Evolutionary conservation across 1,139 yeast genomes (phyloP).

Genomic region (Geotrichum histeridarum): DNA sequence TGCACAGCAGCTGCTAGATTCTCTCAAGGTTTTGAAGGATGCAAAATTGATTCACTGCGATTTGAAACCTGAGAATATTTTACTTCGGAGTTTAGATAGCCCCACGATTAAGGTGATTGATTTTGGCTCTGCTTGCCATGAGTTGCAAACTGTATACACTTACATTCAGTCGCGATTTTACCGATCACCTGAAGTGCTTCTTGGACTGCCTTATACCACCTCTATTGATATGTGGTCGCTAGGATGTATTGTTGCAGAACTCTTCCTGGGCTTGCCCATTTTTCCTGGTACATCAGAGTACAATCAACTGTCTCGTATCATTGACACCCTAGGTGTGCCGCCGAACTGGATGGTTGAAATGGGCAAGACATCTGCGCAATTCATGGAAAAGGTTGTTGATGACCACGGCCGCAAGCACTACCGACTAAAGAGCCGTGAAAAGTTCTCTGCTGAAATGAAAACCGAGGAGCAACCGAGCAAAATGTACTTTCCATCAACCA

Average conservation of each 20-base stretch:
- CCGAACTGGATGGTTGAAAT: slow-evolving; percentile 96
- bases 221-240: slow-evolving; percentile 98
- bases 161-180: slow-evolving; percentile 94
- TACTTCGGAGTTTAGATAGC: slow-evolving; percentile 73
- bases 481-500: slow-evolving; percentile 73
- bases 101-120: slow-evolving; percentile 92
- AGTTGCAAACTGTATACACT: slow-evolving; percentile 81
- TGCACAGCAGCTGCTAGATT: slow-evolving; percentile 73
- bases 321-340: slow-evolving; percentile 79
- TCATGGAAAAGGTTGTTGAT: slow-evolving; percentile 48
- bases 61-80: slow-evolving; percentile 89
- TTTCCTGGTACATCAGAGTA: slow-evolving; percentile 95
- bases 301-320: slow-evolving; percentile 79
- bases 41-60: slow-evolving; percentile 92
- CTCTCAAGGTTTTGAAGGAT: slow-evolving; percentile 72
- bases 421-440: slow-evolving; percentile 52
- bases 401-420: slow-evolving; percentile 41
- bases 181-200: slow-evolving; percentile 89
- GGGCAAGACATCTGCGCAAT: slow-evolving; percentile 77
- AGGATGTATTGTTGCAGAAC: slow-evolving; percentile 93
- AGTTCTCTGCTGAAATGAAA: slow-evolving; percentile 53
- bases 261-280: slow-evolving; percentile 86
- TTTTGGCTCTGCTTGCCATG: slow-evolving; percentile 95
- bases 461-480: slow-evolving; percentile 73
- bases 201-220: slow-evolving; percentile 81